Conservation (phyloP, 306 rosid genomes). For the Castanospermum australe region DNA sequence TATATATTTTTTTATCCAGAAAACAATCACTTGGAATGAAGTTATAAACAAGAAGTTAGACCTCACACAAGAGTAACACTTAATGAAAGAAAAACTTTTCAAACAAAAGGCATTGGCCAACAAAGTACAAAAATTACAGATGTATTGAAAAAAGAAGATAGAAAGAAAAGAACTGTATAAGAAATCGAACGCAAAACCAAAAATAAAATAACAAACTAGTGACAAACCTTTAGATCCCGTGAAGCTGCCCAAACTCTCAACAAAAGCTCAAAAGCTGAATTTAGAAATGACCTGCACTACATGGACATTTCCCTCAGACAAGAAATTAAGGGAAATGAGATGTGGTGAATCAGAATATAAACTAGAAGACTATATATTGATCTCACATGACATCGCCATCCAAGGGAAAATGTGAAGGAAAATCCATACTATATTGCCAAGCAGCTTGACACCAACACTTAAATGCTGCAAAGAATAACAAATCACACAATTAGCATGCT, state of each 20-base stretch:
- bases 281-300: conserved; percentile 89
- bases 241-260: conserved; percentile 94
- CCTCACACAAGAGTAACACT: neutral
- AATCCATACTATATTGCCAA: conserved; percentile 74
- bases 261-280: conserved; percentile 93
- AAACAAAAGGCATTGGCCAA: neutral
- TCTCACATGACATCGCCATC: conserved; percentile 93
- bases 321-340: conserved; percentile 13
- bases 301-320: conserved; percentile 41
- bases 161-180: neutral
- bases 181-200: neutral
- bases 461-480: conserved; percentile 68
- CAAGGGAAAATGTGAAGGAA: conserved; percentile 66
- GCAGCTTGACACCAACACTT: conserved; percentile 99
- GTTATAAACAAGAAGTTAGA: neutral
- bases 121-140: neutral
- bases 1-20: neutral
- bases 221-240: conserved; percentile 81
- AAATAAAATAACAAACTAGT: neutral
- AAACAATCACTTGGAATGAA: neutral
- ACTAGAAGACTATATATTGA: conserved; percentile 21
- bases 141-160: neutral
- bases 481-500: conserved; percentile 7
- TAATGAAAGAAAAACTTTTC: neutral
- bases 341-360: conserved; percentile 18